Percentiles rank a stretch among this genome's conserved stretches.
Conservation (phyloP, 2,329 filamentous ascomycete species). For the Colletotrichum liaoningense region DNA sequence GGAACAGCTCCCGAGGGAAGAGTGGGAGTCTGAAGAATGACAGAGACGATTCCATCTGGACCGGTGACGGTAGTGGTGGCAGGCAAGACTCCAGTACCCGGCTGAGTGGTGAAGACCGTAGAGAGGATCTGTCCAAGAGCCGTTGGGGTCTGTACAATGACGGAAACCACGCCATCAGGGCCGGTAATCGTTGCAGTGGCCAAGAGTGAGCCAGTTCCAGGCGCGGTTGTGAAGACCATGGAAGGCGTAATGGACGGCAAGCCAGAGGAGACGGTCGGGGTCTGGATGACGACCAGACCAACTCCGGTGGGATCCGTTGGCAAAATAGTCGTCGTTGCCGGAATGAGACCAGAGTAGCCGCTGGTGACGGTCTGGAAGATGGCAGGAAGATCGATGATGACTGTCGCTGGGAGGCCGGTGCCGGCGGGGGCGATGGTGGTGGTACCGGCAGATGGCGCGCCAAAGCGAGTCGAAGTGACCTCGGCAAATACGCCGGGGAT, state of each 20-base stretch:
- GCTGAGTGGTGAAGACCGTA: conserved; percentile 1
- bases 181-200: background rate
- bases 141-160: background rate
- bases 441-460: conserved; percentile 17
- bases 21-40: background rate
- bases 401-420: conserved; percentile 9
- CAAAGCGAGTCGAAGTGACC: conserved; percentile 19
- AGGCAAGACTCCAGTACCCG: background rate
- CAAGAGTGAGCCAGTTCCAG: background rate
- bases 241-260: background rate
- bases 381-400: conserved; percentile 17
- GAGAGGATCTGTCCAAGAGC: background rate
- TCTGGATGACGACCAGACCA: conserved; percentile 20
- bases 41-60: background rate
- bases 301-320: conserved; percentile 8
- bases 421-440: conserved; percentile 3
- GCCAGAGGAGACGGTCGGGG: background rate
- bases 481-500: background rate
- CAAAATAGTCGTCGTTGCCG: conserved; percentile 7
- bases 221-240: conserved; percentile 2
- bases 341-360: conserved; percentile 19
- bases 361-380: conserved; percentile 19
- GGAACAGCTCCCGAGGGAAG: background rate
- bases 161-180: conserved; percentile 8
- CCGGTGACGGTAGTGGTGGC: background rate